These are phyloP conservation scores for Yamadazyma takamatsuzukensis DNA, from an alignment of 805 yeast species.

Conservation along the genomic window DNA sequence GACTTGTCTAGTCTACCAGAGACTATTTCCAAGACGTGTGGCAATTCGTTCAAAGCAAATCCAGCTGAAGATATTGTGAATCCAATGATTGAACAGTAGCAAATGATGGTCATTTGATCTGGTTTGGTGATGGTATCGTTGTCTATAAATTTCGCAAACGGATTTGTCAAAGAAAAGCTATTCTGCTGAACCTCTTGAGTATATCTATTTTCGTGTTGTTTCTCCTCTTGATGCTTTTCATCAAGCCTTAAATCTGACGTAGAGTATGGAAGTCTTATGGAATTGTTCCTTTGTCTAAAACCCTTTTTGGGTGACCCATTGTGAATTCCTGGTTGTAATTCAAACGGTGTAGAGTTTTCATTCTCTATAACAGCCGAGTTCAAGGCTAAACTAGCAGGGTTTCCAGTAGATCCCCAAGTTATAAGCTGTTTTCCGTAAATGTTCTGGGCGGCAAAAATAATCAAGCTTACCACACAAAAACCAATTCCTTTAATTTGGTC, in stretches of 20 bases:
- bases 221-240: slow-evolving; percentile 14
- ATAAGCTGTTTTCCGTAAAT: slow-evolving; percentile 82
- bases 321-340: neutral
- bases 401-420: slow-evolving; percentile 43
- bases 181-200: slow-evolving; percentile 13
- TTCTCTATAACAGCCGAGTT: slow-evolving; percentile 15
- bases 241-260: slow-evolving; percentile 29
- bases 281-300: slow-evolving; percentile 22
- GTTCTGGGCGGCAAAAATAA: slow-evolving; percentile 80
- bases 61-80: slow-evolving; percentile 68
- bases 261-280: slow-evolving; percentile 28
- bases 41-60: slow-evolving; percentile 63
- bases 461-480: slow-evolving; percentile 63
- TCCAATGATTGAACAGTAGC: slow-evolving; percentile 76
- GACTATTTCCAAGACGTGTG: slow-evolving; percentile 18
- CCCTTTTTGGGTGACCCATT: slow-evolving; percentile 6
- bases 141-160: slow-evolving; percentile 16
- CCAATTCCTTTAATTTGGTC: slow-evolving; percentile 56
- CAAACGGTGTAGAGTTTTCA: slow-evolving; percentile 3
- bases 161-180: slow-evolving; percentile 14
- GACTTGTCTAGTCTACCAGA: slow-evolving; percentile 14
- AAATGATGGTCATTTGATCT: slow-evolving; percentile 76
- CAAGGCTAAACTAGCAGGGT: slow-evolving; percentile 26
- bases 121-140: slow-evolving; percentile 40
- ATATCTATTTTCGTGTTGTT: slow-evolving; percentile 5